A percentile compares a stretch with the other conserved stretches of the same genome.
These are phyloP conservation scores for Phyllosticta citrichinensis DNA, from an alignment of 2,329 filamentous ascomycete genomes.

Conservation along the genomic window DNA sequence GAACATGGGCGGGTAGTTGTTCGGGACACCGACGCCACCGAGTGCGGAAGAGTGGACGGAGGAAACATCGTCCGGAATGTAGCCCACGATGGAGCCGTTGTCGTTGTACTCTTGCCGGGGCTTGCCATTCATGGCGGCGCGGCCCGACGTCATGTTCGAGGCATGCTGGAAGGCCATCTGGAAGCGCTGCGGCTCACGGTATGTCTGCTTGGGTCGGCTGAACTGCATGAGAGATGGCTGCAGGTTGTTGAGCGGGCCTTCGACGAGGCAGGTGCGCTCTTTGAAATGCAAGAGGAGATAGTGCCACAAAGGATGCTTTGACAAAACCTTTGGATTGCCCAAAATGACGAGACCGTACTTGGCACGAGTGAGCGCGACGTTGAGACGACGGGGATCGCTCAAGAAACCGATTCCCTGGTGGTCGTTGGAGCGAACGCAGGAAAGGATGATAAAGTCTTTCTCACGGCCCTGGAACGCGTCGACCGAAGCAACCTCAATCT, in stretches of 20 bases:
- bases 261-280: constrained; percentile 88
- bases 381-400: constrained; percentile 92
- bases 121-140: constrained; percentile 37
- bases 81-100: constrained; percentile 81
- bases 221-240: constrained; percentile 93
- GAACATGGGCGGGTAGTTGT: constrained; percentile 90
- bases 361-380: constrained; percentile 91
- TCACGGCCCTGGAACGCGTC: constrained; percentile 98
- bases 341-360: constrained; percentile 96
- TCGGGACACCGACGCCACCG: constrained; percentile 69
- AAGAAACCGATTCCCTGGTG: constrained; percentile 98
- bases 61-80: constrained; percentile 94
- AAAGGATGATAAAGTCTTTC: constrained; percentile 97
- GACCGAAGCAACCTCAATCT: constrained; percentile 95
- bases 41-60: constrained; percentile 89
- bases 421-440: constrained; percentile 95
- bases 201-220: constrained; percentile 82
- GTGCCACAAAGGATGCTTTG: constrained; percentile 97
- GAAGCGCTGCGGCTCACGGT: constrained; percentile 79
- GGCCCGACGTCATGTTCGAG: constrained; percentile 45
- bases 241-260: constrained; percentile 90
- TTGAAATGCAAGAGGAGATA: constrained; percentile 93
- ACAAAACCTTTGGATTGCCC: constrained; percentile 92
- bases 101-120: constrained; percentile 52
- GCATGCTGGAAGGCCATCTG: constrained; percentile 67